Conservation (phyloP, 2,329 filamentous ascomycete species). For the Diaporthe ampelina region DNA sequence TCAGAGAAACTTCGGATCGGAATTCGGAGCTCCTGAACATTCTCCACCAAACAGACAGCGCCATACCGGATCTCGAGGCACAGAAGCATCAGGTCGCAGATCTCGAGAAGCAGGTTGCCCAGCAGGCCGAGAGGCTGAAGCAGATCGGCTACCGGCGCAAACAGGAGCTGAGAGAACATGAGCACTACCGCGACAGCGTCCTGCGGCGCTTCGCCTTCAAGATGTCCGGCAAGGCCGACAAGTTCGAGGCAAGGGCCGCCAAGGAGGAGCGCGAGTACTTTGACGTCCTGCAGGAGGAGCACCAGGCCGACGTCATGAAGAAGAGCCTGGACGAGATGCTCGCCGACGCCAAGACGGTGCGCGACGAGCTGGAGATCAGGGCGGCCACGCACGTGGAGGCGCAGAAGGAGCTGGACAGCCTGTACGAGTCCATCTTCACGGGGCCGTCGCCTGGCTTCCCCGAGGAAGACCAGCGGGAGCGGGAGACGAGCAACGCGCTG, state of each 20-base stretch:
- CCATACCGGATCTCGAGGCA: conserved; percentile 59
- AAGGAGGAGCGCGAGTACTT: conserved; percentile 70
- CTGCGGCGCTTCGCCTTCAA: conserved; percentile 66
- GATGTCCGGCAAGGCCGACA: conserved; percentile 62
- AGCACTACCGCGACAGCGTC: conserved; percentile 66
- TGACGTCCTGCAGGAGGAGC: conserved; percentile 63
- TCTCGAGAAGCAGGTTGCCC: conserved; percentile 57
- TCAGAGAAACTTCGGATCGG: conserved; percentile 55
- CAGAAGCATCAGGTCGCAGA: conserved; percentile 61
- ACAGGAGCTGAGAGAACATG: conserved; percentile 65
- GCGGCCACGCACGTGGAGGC: conserved; percentile 55
- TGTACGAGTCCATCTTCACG: conserved; percentile 68
- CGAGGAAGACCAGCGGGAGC: conserved; percentile 65
- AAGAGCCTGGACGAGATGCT: conserved; percentile 57
- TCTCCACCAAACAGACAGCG: conserved; percentile 64
- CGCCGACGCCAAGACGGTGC: conserved; percentile 54
- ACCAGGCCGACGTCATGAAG: conserved; percentile 59
- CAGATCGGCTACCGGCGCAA: conserved; percentile 57
- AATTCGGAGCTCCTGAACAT: conserved; percentile 60
- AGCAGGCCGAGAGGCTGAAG: conserved; percentile 54
- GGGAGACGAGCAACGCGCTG: conserved; percentile 51
- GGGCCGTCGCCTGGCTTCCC: conserved; percentile 66
- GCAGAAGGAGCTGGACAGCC: conserved; percentile 61
- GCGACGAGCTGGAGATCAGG: conserved; percentile 53
- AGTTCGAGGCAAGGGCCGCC: conserved; percentile 62